Percentiles rank a stretch among this genome's conserved stretches.
Evolutionary conservation across 257 asterid genomes (phyloP).

Genomic region (Marsdenia floribunda): DNA sequence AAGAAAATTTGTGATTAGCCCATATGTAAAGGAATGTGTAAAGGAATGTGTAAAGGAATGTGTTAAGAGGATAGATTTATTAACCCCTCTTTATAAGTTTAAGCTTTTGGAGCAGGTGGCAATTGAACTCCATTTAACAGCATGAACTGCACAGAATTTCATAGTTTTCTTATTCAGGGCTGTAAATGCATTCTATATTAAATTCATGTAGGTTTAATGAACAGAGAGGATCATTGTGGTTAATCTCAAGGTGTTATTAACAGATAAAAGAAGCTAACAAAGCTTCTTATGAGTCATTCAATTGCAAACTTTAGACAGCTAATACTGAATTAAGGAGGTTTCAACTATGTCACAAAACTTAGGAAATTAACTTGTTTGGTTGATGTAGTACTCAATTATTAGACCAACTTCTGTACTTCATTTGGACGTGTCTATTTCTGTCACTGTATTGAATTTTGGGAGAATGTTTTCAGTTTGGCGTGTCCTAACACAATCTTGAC

Average conservation of each 20-base stretch:
- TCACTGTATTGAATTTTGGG: not conserved
- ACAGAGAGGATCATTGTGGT: not conserved
- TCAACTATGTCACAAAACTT: not conserved
- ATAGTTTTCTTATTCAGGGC: not conserved
- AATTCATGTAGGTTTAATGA: not conserved
- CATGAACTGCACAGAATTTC: slow-evolving; percentile 9
- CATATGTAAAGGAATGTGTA: too few relatives aligned
- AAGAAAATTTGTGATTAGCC: too few relatives aligned
- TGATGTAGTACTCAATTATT: not conserved
- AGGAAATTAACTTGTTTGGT: not conserved
- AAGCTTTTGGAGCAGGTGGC: too few relatives aligned
- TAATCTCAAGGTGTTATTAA: not conserved
- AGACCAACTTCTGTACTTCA: not conserved
- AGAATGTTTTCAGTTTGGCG: not conserved
- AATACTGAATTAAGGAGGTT: not conserved
- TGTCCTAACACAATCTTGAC: not conserved
- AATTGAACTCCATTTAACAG: too few relatives aligned
- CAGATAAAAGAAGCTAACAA: not conserved
- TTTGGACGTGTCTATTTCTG: not conserved
- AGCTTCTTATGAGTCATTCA: not conserved
- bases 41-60: too few relatives aligned
- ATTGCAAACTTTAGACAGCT: not conserved
- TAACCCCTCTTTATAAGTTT: too few relatives aligned
- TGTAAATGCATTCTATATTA: not conserved
- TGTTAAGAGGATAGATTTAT: too few relatives aligned